Base-by-base conservation (phyloP, 2,329 filamentous ascomycete species). In the Sporothrix mexicana region DNA sequence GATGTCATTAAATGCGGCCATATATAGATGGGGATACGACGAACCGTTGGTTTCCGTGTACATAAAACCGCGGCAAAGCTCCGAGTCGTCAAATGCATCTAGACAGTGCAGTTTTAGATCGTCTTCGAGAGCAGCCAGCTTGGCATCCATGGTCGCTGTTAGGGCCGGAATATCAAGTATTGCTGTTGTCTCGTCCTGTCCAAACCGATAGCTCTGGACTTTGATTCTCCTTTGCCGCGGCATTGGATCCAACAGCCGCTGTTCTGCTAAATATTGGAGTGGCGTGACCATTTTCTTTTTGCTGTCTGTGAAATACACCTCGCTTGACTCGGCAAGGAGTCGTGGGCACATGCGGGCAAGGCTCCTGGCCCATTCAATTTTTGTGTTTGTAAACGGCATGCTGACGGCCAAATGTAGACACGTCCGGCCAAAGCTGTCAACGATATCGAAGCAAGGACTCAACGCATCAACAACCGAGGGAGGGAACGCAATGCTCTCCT, bases 281-380 rank as follows among this genome's bases (percentile, higher is more conserved):
- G 66, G 66, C 6, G 66, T 68, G 25, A 53, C 66, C 12, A 53
- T 68, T n/a, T 68, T 68, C 47, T 68, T 68, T 30, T 68, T 68
- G 47, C 47, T 68, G 15, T 53, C 66, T 5, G 15, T 49, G 12
- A 68, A 25, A 17, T 36, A 53, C 17, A 53, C 66, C 13, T 68
- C 66, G 23, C 66, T 53, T 0, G 66, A 68, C 47, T 51, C 47
- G 23, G 66, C 66, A 13, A 68, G 66, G 6, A 68, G 66, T 6
- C 25, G 23, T 3, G 66, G 66, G 25, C 66, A 68, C 66, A 68
- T 53, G 66, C 47, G 47, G 9, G 66, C 66, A 8, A 68, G 66
- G 3, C 47, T 68, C 7, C 36, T 68, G 45, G 66, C 66, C 66
- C 66, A 68, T 30, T 53, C 23, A 8, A 68, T 36, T 17, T 68